Evolutionary conservation across 345 rosid genomes (phyloP), one percentile per base, ranked within the genome.

Genomic region (Populus davidiana): DNA sequence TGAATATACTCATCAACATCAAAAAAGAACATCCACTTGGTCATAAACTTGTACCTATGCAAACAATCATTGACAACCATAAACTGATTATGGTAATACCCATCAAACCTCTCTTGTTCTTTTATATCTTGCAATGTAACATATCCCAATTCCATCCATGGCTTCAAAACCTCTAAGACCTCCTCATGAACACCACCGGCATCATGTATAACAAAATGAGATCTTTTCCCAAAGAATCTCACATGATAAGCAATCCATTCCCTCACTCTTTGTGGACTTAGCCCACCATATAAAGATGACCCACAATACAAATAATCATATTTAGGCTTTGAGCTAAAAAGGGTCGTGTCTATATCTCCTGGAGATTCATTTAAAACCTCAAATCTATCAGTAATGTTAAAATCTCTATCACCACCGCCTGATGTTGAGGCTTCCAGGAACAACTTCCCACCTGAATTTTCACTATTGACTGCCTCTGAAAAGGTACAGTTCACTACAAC

Each of bases 21-120:
- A 61, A 91, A 94, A 89, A 94, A 94, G 88, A 94, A 92, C 80
- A 93, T 90, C 98, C 98, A 94, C 82, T 87, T 90, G 0, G 98
- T 59, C 92, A 72, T 76, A 74, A 89, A 90, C 74, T 85, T 89
- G 85, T 94, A 91, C 43, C 97, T 80, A 75, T 93, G 98, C 79
- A 94, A 78, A 78, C 98, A 94, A 74, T 94, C 98, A 62, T 94
- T 94, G 25, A 94, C 94, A 68, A 94, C 91, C 94, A 94, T 79
- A 86, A 94, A 94, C 80, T 94, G 98, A 43, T 94, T 94, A 79
- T 94, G 98, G 70, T 94, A 94, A 68, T 94, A 93, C 47, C 98
- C 98, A 80, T 93, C 98, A 80, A 93, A 94, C 71, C 98, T 85
- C 79, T 93, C 98, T 67, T 94, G 98, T 12, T 90, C 98, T 75